phyloP scores from a whole-genome alignment of 1,284 basidiomycete species.

The Mycocalia duriaeana region DNA sequence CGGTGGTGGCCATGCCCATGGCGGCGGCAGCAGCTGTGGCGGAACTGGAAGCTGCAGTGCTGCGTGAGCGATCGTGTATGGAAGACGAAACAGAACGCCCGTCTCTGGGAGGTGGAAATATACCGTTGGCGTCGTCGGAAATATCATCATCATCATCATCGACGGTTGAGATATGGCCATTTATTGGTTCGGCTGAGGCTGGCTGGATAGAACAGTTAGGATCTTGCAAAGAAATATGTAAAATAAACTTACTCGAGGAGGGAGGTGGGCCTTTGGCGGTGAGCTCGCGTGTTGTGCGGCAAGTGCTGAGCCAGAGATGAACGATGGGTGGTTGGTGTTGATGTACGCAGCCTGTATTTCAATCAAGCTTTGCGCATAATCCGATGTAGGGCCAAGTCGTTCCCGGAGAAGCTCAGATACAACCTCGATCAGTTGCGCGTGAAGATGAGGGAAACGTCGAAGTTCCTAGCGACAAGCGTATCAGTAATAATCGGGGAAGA shows the following conservation, averaged over 20 bases:
- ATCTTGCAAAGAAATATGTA: no score
- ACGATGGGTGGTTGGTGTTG: conserved; percentile 96
- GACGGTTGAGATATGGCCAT: conserved; percentile 39
- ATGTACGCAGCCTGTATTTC: conserved; percentile 98
- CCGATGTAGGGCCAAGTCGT: conserved; percentile 91
- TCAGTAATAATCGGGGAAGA: conserved; percentile 1
- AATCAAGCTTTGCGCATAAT: conserved; percentile 94
- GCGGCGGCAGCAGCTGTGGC: conserved; percentile 24
- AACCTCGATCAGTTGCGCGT: conserved; percentile 94
- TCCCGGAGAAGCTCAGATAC: conserved; percentile 95
- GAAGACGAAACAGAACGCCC: conserved; percentile 78
- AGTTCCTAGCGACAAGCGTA: conserved; percentile 63
- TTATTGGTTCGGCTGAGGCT: conserved; percentile 50
- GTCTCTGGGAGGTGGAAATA: conserved; percentile 44
- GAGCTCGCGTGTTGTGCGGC: conserved; percentile 48
- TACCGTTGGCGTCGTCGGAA: conserved; percentile 55
- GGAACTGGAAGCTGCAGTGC: conserved; percentile 28
- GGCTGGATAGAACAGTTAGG: conserved; percentile 36
- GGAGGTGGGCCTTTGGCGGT: conserved; percentile 36
- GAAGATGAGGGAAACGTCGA: conserved; percentile 92
- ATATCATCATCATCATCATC: conserved; percentile 58
- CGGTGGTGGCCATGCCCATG: conserved; percentile 20
- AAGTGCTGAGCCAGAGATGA: conserved; percentile 67
- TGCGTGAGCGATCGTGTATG: conserved; percentile 64
- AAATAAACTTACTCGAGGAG: conserved; percentile 45